phyloP scores from a whole-genome alignment of 2,329 filamentous ascomycete species.

The Aspergillus sp. region DNA sequence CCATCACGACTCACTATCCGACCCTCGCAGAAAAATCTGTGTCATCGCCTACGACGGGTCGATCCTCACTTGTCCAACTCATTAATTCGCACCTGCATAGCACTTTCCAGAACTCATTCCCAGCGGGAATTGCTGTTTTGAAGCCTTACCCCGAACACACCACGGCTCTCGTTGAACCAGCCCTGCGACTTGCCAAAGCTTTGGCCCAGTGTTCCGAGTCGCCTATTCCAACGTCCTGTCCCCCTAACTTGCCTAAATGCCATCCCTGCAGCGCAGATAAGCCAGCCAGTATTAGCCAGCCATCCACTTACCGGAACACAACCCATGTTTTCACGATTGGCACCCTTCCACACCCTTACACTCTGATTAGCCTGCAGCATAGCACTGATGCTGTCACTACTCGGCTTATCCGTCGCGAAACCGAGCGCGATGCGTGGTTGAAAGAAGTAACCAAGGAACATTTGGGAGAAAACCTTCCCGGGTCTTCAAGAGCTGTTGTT shows the following conservation, averaged over 20 bases:
- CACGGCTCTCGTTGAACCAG: conserved; percentile 65
- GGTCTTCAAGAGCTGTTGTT: conserved; percentile 61
- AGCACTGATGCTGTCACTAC: conserved; percentile 57
- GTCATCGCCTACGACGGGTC: conserved; percentile 54
- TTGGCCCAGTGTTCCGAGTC: conserved; percentile 71
- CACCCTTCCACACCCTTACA: conserved; percentile 88
- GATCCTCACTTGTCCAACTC: conserved; percentile 64
- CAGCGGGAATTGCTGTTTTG: conserved; percentile 71
- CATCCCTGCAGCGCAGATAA: conserved; percentile 64
- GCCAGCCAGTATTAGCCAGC: conserved; percentile 63
- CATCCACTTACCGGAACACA: conserved; percentile 65
- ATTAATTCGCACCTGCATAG: conserved; percentile 82
- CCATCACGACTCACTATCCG: conserved; percentile 62
- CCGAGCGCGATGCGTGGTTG: conserved; percentile 76
- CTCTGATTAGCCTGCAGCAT: conserved; percentile 64
- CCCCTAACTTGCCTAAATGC: conserved; percentile 74
- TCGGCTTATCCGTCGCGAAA: conserved; percentile 61
- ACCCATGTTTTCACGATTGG: conserved; percentile 74
- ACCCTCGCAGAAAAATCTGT: conserved; percentile 60
- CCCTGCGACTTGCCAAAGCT: conserved; percentile 66
- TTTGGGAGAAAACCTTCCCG: conserved; percentile 59
- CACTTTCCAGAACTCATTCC: conserved; percentile 77
- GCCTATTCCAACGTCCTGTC: conserved; percentile 72
- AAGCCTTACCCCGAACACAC: conserved; percentile 75
- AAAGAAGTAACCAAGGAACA: conserved; percentile 64